A percentile compares a stretch with the other conserved stretches of the same genome.
phyloP scores from a whole-genome alignment of 192 early-diverging fungal species.

The Entomortierella beljakovae region DNA sequence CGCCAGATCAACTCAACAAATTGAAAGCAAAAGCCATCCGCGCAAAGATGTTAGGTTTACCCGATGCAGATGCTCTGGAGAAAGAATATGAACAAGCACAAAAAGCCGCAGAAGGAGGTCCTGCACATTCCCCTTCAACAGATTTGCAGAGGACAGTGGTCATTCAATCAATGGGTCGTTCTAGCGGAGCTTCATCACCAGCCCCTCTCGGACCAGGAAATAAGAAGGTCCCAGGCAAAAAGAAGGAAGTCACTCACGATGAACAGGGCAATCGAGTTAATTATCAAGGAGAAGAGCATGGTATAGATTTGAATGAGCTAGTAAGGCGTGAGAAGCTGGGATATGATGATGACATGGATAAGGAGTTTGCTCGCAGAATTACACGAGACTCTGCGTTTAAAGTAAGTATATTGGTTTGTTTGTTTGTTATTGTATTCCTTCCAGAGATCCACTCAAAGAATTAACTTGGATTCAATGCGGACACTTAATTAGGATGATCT shows the following conservation, averaged over 20 bases:
- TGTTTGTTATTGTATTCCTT: conserved; percentile 1
- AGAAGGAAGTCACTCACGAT: conserved; percentile 70
- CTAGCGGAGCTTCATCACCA: conserved; percentile 30
- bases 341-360: conserved; percentile 67
- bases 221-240: conserved; percentile 58
- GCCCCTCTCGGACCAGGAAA: conserved; percentile 37
- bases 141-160: conserved; percentile 51
- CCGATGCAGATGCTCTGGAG: conserved; percentile 74
- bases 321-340: conserved; percentile 76
- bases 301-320: conserved; percentile 69
- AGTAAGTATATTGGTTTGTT: conserved; percentile 15
- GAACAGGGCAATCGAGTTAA: conserved; percentile 69
- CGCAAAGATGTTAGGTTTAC: conserved; percentile 76
- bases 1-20: conserved; percentile 84
- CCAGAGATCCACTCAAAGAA: conserved; percentile 21
- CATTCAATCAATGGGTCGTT: conserved; percentile 52
- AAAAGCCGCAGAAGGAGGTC: conserved; percentile 49
- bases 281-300: conserved; percentile 69
- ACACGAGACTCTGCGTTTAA: conserved; percentile 73
- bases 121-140: conserved; percentile 9
- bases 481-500: conserved; percentile 72
- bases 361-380: conserved; percentile 77
- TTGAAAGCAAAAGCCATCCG: conserved; percentile 84
- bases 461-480: conserved; percentile 28
- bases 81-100: conserved; percentile 76